Percentiles rank a stretch among this genome's conserved stretches.
These are phyloP conservation scores for Leccinum obscurum DNA, from an alignment of 768 basidiomycete genomes.

Conservation along the genomic window DNA sequence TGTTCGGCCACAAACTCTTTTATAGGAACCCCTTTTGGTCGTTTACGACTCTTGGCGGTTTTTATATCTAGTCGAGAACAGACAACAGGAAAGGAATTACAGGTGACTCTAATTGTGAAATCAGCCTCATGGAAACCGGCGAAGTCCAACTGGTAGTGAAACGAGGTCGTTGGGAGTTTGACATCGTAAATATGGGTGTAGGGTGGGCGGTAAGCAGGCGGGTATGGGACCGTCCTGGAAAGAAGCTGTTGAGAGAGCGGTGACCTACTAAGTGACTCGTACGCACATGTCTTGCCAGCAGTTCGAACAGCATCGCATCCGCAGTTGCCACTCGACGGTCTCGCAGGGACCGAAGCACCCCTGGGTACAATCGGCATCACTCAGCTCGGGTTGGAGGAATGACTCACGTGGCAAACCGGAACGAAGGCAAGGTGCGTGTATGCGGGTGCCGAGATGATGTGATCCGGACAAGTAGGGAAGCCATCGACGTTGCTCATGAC, in stretches of 20 bases:
- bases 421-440: conserved; percentile 32
- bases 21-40: not conserved
- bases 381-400: not conserved
- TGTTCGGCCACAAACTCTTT: not conserved
- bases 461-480: conserved; percentile 28
- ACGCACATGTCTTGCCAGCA: conserved; percentile 16
- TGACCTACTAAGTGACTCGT: not conserved
- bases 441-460: conserved; percentile 25
- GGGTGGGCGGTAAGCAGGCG: too few species aligned
- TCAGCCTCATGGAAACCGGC: not conserved
- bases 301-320: conserved; percentile 11
- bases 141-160: not conserved
- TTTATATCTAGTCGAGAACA: conserved; percentile 3
- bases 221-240: conserved; percentile 2
- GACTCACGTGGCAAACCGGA: conserved; percentile 32
- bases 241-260: not conserved
- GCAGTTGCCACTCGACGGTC: conserved; percentile 15
- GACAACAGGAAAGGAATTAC: fast-evolving
- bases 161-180: not conserved
- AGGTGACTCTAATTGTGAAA: not conserved
- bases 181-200: not conserved
- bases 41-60: not conserved
- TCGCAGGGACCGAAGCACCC: conserved; percentile 3
- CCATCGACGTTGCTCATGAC: conserved; percentile 21
- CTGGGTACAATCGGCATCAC: not conserved